Evolutionary conservation across 129 eudicot species (phyloP).

Genomic region (Pulicaria dysenterica): DNA sequence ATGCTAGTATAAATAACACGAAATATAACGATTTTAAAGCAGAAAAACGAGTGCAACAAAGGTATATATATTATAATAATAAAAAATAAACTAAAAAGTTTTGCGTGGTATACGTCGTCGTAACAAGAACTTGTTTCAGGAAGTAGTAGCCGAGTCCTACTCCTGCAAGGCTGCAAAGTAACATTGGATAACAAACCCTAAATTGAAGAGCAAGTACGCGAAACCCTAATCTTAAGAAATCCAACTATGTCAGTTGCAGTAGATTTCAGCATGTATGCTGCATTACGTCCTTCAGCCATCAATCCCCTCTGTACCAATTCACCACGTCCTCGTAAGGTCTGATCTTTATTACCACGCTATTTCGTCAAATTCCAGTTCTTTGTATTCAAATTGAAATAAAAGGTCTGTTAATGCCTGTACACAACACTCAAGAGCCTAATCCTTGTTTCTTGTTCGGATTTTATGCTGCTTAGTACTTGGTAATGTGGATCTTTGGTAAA

Average conservation of each 20-base stretch:
- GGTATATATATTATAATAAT: too few relatives aligned
- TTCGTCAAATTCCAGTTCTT: neutral
- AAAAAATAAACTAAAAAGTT: neutral
- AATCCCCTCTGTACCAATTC: conserved; percentile 42
- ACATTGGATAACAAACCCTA: conserved; percentile 20
- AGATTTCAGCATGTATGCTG: conserved; percentile 62
- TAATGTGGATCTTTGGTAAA: neutral
- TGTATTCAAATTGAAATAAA: neutral
- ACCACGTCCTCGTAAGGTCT: conserved; percentile 37
- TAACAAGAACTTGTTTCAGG: neutral
- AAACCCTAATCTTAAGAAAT: too few relatives aligned
- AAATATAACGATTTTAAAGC: too few relatives aligned
- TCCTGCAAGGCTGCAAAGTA: conserved; percentile 14
- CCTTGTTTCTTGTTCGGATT: neutral
- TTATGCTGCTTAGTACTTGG: neutral
- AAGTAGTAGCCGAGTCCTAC: neutral
- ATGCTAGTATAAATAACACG: too few relatives aligned
- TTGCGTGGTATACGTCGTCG: conserved; percentile 25
- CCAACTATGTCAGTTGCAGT: conserved; percentile 66
- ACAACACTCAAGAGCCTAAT: neutral
- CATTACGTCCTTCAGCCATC: conserved; percentile 46
- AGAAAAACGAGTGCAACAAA: too few relatives aligned
- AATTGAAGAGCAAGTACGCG: conserved; percentile 23
- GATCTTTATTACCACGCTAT: neutral
- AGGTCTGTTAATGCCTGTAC: neutral